Evolutionary conservation across 2,329 filamentous ascomycete genomes (phyloP), one percentile per base, ranked within the genome.

Genomic region (Clonostachys sp.): DNA sequence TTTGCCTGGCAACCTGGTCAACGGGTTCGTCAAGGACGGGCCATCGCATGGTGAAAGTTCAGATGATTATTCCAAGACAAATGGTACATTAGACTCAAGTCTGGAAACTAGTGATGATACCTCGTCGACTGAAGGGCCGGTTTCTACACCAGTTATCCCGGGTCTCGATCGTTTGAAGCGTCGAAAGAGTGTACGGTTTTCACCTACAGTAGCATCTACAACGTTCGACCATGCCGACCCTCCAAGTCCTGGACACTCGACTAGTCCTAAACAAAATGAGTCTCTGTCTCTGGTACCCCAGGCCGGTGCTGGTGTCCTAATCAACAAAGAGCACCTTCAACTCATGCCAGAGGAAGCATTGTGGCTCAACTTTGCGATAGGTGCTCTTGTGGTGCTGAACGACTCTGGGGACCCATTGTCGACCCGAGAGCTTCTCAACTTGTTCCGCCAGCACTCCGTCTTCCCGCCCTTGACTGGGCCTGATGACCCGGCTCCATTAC

Each of bases 321-420:
- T 65, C 45, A 74, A 81, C 54, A 77, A 70, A 68, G 94, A 99
- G 59, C 91, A 96, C 60, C 82, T 96, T n/a, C 94, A 97, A 62
- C 75, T 99, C 9, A 91, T 86, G 4, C 79, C 86, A 0, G 91
- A 96, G 64, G 94, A 99, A 66, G 86, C 91, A 0, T 95, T 97
- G 67, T 99, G 96, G 63, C 77, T 99, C 10, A 76, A 75, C 5
- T 97, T 95, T 61, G 86, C 79, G 0, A 73, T 99, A 2, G 92
- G 92, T 1, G 80, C 80, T 5, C 75, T 99, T 9, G 68, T 75
- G 4, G 74, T 97, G 12, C 24, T 24, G 2, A 69, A 68, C 2
- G 75, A 84, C 2, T 77, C 71, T 0, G 65, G 70, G 8, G 54
- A 60, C 17, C 59, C 68, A 3, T 69, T 87, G 41, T 63, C 79